Conservation (phyloP, 129 eudicot species). For the Scalesia atractyloides region DNA sequence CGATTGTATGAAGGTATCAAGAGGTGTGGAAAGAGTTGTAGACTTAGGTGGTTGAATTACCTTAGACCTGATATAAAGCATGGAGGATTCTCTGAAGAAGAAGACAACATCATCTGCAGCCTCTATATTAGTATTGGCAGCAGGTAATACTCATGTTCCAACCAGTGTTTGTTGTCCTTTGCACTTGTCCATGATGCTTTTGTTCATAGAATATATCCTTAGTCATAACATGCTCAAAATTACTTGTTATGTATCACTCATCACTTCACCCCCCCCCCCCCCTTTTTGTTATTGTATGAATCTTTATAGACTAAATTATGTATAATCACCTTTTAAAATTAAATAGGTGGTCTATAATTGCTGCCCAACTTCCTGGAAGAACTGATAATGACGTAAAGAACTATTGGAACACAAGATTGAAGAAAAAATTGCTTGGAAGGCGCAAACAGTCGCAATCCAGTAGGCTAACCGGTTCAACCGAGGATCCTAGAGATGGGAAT, state of each 20-base stretch:
- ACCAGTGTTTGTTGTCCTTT: conserved; percentile 38
- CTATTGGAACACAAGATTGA: conserved; percentile 79
- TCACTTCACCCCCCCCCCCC: not conserved
- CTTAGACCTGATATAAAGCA: conserved; percentile 73
- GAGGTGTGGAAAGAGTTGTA: conserved; percentile 89
- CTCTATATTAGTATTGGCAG: conserved; percentile 89
- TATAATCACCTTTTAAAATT: not conserved
- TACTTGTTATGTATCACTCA: not conserved
- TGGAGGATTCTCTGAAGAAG: conserved; percentile 87
- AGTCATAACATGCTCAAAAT: not conserved
- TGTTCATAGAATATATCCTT: conserved; percentile 6
- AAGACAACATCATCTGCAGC: conserved; percentile 80
- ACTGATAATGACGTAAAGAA: conserved; percentile 82
- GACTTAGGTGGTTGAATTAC: conserved; percentile 80
- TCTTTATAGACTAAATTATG: not conserved
- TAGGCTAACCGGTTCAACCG: not conserved
- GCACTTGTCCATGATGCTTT: conserved; percentile 39
- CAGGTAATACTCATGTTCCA: conserved; percentile 42
- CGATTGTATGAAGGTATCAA: conserved; percentile 46
- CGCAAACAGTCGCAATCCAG: conserved; percentile 39
- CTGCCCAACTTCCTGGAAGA: conserved; percentile 81
- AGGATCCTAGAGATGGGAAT: conserved; percentile 27
- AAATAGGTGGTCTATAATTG: conserved; percentile 77
- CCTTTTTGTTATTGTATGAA: not conserved
- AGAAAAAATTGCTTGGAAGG: conserved; percentile 62